A percentile compares a stretch with the other conserved stretches of the same genome.
Evolutionary conservation across 306 rosid genomes (phyloP).

Genomic region (Acacia melanoxylon): DNA sequence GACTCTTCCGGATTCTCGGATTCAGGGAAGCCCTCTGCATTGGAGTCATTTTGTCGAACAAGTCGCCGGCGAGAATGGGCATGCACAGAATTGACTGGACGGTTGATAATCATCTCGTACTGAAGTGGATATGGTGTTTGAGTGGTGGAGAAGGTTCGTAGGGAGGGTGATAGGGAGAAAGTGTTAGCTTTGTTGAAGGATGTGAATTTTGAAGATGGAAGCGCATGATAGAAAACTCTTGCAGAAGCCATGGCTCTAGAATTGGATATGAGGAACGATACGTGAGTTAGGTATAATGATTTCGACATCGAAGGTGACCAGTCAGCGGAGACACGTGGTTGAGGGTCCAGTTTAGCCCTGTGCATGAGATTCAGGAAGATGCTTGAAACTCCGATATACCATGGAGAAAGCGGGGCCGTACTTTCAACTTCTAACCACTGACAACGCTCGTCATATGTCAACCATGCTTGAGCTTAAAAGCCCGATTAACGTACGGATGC

Average conservation of each 20-base stretch:
- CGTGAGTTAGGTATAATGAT: conserved; percentile 33
- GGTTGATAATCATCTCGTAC: conserved; percentile 77
- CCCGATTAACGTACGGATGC: background rate
- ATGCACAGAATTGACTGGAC: conserved; percentile 53
- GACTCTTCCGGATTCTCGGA: conserved; percentile 35
- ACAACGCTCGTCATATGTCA: background rate
- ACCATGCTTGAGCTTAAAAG: background rate
- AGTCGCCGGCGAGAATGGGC: conserved; percentile 44
- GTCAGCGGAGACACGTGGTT: background rate
- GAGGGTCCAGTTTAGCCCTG: background rate
- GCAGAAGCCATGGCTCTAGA: conserved; percentile 39
- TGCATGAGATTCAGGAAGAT: conserved; percentile 11
- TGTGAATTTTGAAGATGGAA: conserved; percentile 32
- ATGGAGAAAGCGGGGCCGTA: background rate
- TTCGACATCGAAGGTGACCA: conserved; percentile 39
- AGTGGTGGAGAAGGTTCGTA: conserved; percentile 45
- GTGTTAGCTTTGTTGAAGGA: conserved; percentile 3
- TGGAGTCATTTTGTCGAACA: conserved; percentile 38
- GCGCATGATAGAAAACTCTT: conserved; percentile 28
- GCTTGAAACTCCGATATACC: background rate
- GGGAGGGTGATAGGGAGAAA: conserved; percentile 17
- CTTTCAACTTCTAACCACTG: background rate
- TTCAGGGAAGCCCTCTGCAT: conserved; percentile 35
- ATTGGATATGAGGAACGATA: conserved; percentile 32
- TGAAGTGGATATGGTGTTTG: conserved; percentile 80